phyloP scores from a whole-genome alignment of 2,329 filamentous ascomycete species.

The Apiospora saccharicola region DNA sequence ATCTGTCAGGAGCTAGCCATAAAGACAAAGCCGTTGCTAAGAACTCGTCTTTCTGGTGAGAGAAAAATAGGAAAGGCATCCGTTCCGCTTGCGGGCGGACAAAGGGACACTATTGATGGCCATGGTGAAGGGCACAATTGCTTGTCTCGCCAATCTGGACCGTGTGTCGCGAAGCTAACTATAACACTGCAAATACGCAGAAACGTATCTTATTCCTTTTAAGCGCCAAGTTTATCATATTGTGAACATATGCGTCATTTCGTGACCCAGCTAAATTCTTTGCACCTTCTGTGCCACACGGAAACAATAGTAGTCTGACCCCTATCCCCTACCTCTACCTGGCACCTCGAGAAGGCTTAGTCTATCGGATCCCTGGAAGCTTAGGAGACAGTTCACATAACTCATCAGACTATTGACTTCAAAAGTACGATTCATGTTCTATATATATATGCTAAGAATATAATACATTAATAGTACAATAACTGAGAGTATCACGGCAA shows the following conservation, averaged over 20 bases:
- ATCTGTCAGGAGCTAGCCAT: too few relatives aligned
- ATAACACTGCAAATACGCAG: background rate
- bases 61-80: too few relatives aligned
- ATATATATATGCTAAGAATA: too few relatives aligned
- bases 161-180: background rate
- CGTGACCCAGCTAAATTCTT: background rate
- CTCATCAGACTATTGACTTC: too few relatives aligned
- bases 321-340: background rate
- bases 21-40: background rate
- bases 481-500: too few relatives aligned
- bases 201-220: background rate
- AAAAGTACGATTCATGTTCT: too few relatives aligned
- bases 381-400: too few relatives aligned
- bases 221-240: background rate
- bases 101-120: background rate
- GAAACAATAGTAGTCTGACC: background rate
- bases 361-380: too few relatives aligned
- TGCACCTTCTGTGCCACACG: slow-evolving; percentile 4
- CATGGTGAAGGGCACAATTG: background rate
- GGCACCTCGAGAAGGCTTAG: background rate
- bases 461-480: too few relatives aligned
- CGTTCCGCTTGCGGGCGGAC: slow-evolving; percentile 4
- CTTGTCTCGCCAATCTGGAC: background rate
- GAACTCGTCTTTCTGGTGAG: background rate
- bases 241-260: background rate